These are phyloP conservation scores for Nakazawaea ernobii DNA, from an alignment of 805 yeast genomes.

Conservation along the genomic window DNA sequence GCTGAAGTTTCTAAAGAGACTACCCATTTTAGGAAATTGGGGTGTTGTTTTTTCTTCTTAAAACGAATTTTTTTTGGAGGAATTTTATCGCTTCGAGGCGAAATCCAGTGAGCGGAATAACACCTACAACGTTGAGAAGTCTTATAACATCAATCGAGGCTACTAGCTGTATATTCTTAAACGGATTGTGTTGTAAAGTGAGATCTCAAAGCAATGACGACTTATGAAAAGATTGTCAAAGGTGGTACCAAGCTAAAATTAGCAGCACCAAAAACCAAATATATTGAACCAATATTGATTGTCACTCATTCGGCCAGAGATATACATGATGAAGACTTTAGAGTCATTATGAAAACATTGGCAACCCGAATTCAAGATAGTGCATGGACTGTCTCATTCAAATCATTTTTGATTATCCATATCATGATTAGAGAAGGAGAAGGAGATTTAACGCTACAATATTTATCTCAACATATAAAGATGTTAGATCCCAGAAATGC, in stretches of 20 bases:
- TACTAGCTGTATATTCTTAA: not conserved
- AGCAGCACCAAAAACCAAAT: slow-evolving; percentile 98
- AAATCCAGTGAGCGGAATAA: not conserved
- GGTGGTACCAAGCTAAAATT: slow-evolving; percentile 71
- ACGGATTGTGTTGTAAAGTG: too few species aligned
- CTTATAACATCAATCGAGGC: too few species aligned
- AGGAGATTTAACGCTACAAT: slow-evolving; percentile 63
- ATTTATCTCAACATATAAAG: slow-evolving; percentile 53
- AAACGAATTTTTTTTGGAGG: not conserved
- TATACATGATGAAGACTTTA: slow-evolving; percentile 50
- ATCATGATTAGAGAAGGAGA: slow-evolving; percentile 92
- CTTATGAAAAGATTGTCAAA: slow-evolving; percentile 72
- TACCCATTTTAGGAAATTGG: not conserved
- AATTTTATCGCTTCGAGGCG: slow-evolving; percentile 1
- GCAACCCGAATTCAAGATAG: slow-evolving; percentile 61
- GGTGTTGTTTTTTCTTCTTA: not conserved
- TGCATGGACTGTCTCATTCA: slow-evolving; percentile 90
- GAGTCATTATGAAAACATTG: slow-evolving; percentile 62
- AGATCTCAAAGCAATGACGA: slow-evolving; percentile 36
- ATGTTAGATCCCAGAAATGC: slow-evolving; percentile 50
- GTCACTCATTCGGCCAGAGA: slow-evolving; percentile 41
- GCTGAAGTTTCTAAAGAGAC: too few species aligned
- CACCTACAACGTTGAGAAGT: not conserved
- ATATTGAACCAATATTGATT: slow-evolving; percentile 86
- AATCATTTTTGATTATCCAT: slow-evolving; percentile 78